These are phyloP conservation scores for Sugiyamaella boreocaroliniensis DNA, from an alignment of 805 yeast species.

Conservation along the genomic window DNA sequence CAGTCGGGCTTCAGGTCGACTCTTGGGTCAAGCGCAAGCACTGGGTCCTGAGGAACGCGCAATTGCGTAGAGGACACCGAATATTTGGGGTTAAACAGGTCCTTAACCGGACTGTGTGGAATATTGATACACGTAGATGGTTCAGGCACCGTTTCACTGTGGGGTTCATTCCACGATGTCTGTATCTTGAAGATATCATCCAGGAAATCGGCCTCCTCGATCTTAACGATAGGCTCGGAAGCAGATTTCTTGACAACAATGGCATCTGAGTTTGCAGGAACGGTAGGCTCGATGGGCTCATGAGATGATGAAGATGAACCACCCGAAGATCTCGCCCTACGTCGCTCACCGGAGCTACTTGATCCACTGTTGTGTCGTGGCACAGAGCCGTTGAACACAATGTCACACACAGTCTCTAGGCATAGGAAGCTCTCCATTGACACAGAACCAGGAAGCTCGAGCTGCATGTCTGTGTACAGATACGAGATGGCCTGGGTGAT, in stretches of 20 bases:
- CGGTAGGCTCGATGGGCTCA: not conserved
- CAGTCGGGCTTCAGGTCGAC: not conserved
- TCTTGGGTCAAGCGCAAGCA: not conserved
- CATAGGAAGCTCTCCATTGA: conserved; percentile 13
- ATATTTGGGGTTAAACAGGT: not conserved
- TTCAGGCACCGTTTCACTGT: not conserved
- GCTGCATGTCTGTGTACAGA: conserved; percentile 18
- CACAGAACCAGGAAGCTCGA: conserved; percentile 20
- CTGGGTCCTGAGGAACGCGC: not conserved
- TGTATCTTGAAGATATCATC: not conserved
- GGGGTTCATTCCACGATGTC: not conserved
- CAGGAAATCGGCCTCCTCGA: not conserved
- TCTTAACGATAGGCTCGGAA: not conserved
- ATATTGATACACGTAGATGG: not conserved
- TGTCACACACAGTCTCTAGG: conserved; percentile 19
- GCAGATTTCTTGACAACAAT: not conserved
- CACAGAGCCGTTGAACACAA: conserved; percentile 11
- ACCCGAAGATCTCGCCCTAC: not conserved
- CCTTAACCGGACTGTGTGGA: not conserved
- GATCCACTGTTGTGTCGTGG: not conserved
- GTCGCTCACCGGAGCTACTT: not conserved
- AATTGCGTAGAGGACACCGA: not conserved
- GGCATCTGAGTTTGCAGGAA: not conserved
- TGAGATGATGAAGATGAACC: not conserved
- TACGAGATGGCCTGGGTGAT: conserved; percentile 31